Conservation (phyloP, 2,329 filamentous ascomycete genomes). For the Onygenales sp. region DNA sequence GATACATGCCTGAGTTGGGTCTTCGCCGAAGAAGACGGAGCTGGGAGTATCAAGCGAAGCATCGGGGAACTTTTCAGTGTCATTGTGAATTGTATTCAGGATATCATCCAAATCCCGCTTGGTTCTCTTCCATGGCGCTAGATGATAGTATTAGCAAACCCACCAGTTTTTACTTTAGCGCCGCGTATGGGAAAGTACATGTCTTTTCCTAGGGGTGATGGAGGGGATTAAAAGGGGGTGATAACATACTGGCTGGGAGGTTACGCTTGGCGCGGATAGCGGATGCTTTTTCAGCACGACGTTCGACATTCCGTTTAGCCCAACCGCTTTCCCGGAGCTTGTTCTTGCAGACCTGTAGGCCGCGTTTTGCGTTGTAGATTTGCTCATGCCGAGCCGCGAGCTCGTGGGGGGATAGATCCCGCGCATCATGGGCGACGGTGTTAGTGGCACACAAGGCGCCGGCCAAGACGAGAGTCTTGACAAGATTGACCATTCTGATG, state of each 20-base stretch:
- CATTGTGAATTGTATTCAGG: background rate
- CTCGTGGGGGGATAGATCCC: background rate
- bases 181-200: too few species aligned
- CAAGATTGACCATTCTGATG: conserved; percentile 1
- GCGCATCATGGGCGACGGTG: background rate
- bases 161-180: too few species aligned
- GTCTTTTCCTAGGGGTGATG: too few species aligned
- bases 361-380: conserved; percentile 25
- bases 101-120: conserved; percentile 1
- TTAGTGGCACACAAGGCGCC: background rate
- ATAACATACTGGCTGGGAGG: conserved; percentile 8
- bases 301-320: conserved; percentile 29
- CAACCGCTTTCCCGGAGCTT: conserved; percentile 37
- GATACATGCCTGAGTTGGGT: conserved; percentile 28
- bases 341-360: conserved; percentile 34
- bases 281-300: conserved; percentile 29
- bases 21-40: conserved; percentile 5
- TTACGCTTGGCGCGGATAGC: conserved; percentile 30
- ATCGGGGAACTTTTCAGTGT: background rate
- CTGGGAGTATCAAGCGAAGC: conserved; percentile 1
- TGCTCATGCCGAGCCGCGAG: conserved; percentile 18
- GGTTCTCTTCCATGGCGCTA: conserved; percentile 7
- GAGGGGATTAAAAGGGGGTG: background rate
- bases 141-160: background rate
- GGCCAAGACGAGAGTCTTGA: background rate